These are phyloP conservation scores for Erodium maritimum DNA, from an alignment of 345 rosid genomes.

Conservation along the genomic window DNA sequence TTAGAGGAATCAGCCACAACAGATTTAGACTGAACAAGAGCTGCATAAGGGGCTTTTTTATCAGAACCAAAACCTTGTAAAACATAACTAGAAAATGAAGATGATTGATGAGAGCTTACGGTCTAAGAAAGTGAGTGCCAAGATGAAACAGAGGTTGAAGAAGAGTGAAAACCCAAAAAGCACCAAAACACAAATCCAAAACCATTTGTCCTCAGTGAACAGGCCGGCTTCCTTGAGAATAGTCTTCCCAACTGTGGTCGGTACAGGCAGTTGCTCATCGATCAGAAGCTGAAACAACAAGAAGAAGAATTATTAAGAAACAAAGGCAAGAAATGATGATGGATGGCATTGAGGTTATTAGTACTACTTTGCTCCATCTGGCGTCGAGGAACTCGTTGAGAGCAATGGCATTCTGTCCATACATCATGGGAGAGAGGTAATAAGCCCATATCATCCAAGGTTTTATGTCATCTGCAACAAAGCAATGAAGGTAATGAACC, in stretches of 20 bases:
- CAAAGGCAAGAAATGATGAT: too few relatives aligned
- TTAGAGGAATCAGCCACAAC: slow-evolving; percentile 8
- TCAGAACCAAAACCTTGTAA: neutral
- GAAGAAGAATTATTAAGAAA: too few relatives aligned
- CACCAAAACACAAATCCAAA: slow-evolving; percentile 55
- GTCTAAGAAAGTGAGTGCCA: slow-evolving; percentile 39
- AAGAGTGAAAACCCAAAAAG: slow-evolving; percentile 23
- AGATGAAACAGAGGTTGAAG: slow-evolving; percentile 29
- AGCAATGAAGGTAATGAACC: slow-evolving; percentile 8
- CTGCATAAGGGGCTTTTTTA: neutral
- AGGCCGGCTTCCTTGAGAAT: slow-evolving; percentile 31
- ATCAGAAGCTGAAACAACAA: too few relatives aligned
- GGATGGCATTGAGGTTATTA: neutral
- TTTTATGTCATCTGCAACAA: slow-evolving; percentile 17
- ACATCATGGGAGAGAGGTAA: slow-evolving; percentile 21
- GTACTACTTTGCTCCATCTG: slow-evolving; percentile 13
- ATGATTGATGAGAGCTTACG: slow-evolving; percentile 22
- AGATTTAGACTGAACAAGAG: slow-evolving; percentile 11
- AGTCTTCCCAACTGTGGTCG: slow-evolving; percentile 14
- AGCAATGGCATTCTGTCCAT: slow-evolving; percentile 21
- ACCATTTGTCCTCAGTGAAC: slow-evolving; percentile 41
- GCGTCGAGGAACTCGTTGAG: slow-evolving; percentile 20
- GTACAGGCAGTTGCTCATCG: too few relatives aligned
- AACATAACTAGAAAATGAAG: neutral
- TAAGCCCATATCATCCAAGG: slow-evolving; percentile 20